Base-by-base conservation (phyloP, 768 basidiomycete species). In the Sutorius australiensis region DNA sequence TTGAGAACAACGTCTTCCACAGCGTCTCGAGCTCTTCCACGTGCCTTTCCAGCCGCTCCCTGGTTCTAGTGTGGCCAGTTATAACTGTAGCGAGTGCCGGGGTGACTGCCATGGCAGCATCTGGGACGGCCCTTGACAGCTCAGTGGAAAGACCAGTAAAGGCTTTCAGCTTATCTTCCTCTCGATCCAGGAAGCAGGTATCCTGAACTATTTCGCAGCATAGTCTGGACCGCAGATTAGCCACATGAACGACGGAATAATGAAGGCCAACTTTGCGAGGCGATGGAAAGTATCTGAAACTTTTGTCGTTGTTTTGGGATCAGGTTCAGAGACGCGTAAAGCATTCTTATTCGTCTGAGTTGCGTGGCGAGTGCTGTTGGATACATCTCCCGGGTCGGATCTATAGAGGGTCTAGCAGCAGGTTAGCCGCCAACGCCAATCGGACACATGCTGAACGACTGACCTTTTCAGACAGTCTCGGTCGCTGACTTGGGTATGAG, bases 91-190 rank as follows among this genome's bases (percentile, higher is more conserved):
- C 74, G 21, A 82, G 72, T 33, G 76, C 67, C 17, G 80, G 75
- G 3, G 73, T 71, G 28, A 81, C 72, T 11, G 72, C 65, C 52
- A 67, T 67, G 16, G 75, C 73, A n/a, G 75, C 73, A 5, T 72
- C 66, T 5, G 69, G 60, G 32, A 77, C 76, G 36, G 77, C 71
- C 55, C 71, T 73, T 13, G 78, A 74, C 30, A 82, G 69, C 14
- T 77, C 72, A 36, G 74, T 65, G 8, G 79, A 79, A 44, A 83
- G 68, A 32, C 77, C 74, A 3, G 73, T 78, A 53, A 78, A 82
- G 3, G 77, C 77, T 53, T 75, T 71, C 36, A 77, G 57, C 60
- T 78, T 81, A 46, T 72, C 69, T 54, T 75, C 77, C 57, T 80
- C 80, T 51, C 65, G 71, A 39, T 74, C 72, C 36, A 77, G 69